Evolutionary conservation across 352 stramenopile species (phyloP), one percentile per base, ranked within the genome.

Genomic region (Phytopythium mirpurense): DNA sequence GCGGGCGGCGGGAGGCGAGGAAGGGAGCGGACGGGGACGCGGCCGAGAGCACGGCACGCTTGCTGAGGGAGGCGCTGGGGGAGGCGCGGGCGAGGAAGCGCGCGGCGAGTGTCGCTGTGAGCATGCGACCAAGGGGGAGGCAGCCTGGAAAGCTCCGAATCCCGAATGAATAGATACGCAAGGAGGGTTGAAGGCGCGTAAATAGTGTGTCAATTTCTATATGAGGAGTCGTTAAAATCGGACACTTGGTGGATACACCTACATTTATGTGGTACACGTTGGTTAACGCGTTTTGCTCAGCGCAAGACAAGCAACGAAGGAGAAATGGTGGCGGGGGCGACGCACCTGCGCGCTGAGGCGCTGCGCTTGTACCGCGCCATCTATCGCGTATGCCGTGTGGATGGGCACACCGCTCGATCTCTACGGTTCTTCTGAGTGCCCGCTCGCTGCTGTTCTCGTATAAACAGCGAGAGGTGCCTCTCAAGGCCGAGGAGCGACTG

Each of bases 301-400:
- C 16, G n/a, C n/a, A n/a, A n/a, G n/a, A n/a, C n/a, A n/a, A 50
- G 36, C 10, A 60, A 26, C n/a, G 8, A 57, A 23, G 24, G 44
- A 21, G 27, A 19, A 19, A 32, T 49, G 23, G 26, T 14, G 44
- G 27, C 44, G 15, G 16, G 10, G 15, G 29, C 15, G 29, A 14
- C 26, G 44, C 35, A 21, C 15, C 57, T 65, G 49, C 51, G 60
- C 52, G 51, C 42, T 11, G 66, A 89, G 52, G 75, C 74, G 43
- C 51, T 88, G 57, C 72, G 69, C 36, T 58, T 89, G 51, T 91
- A 91, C 51, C 78, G 80, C 51, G 69, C 72, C 8, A 91, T 91
- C 52, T 91, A 89, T 51, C 80, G 80, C 52, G 77, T 90, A 58
- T 58, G 74, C 54, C 29, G 9, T 18, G 21, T 11, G 12, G 12